phyloP scores from a whole-genome alignment of 2,329 filamentous ascomycete genomes.

The Diaporthe longicolla region DNA sequence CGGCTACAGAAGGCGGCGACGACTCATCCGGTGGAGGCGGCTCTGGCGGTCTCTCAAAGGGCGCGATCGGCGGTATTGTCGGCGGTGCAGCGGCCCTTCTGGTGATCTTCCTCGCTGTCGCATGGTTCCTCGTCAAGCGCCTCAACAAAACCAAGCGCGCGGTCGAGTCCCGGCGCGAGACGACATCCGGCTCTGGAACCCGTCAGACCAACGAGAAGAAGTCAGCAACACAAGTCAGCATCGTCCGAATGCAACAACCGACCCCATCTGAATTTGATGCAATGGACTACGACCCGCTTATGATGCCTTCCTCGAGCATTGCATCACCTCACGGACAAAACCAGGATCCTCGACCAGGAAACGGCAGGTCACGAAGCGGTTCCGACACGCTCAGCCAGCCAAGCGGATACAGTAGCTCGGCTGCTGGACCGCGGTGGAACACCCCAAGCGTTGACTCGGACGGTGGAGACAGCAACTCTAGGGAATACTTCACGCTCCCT shows the following conservation, averaged over 20 bases:
- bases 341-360: conserved; percentile 39
- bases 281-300: conserved; percentile 58
- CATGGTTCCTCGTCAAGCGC: conserved; percentile 65
- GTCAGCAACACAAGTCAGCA: conserved; percentile 49
- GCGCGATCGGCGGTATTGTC: conserved; percentile 67
- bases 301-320: conserved; percentile 45
- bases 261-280: conserved; percentile 61
- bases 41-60: conserved; percentile 54
- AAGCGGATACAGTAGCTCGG: conserved; percentile 41
- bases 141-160: conserved; percentile 62
- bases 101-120: conserved; percentile 60
- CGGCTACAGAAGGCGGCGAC: conserved; percentile 50
- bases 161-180: conserved; percentile 53
- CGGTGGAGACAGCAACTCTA: conserved; percentile 37
- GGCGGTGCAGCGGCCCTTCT: conserved; percentile 65
- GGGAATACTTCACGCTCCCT: conserved; percentile 45
- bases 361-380: conserved; percentile 43
- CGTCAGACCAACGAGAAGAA: conserved; percentile 49
- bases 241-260: conserved; percentile 50
- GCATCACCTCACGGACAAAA: conserved; percentile 47
- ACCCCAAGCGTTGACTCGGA: conserved; percentile 51
- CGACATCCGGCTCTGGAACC: conserved; percentile 51
- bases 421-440: conserved; percentile 31
- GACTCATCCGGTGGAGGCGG: conserved; percentile 45
- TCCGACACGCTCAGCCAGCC: conserved; percentile 44